Base-by-base conservation (phyloP, 2,329 filamentous ascomycete genomes). In the Myotisia sp. region DNA sequence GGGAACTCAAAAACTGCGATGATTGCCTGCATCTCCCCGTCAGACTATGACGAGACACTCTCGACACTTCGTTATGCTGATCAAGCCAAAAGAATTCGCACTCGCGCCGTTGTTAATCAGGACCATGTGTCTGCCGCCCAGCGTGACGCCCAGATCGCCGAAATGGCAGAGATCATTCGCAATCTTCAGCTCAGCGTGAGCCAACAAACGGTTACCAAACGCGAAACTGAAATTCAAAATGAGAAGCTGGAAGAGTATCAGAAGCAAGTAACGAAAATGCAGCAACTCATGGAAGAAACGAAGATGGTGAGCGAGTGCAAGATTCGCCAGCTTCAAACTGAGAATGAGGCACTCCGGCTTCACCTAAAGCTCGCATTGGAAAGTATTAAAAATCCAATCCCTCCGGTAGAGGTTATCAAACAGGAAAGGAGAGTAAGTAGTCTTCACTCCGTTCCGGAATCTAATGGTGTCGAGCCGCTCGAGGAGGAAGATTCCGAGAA, bases 1-100 rank as follows among this genome's bases (percentile, higher is more conserved):
- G 90, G 90, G 36, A 98, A 98, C 67, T 87, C 79, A 51, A 98
- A 95, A 60, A 98, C 90, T 6, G 90, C 90, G 42, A 98, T 98
- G 90, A 94, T 98, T 49, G 90, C 90, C 6, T 95, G 90, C 55
- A 93, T 98, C 47, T 79, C 85, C 4, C 90, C 90, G 0, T 78
- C 82, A 1, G 90, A 98, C 60, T 95, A 98, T 53, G 90, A 98
- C 37, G 90, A 98, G 56, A 98, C 90, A 0, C 70, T 98, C 1
- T 93, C 84, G 2, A 98, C 90, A 1, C 73, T 98, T 8, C 83
- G 90, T 23, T 98, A 98, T 56, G 90, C 90, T 13, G 87, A 98
- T 56, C 87, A 95, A 59, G 90, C 90, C 41, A 98, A 98, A 65
- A 79, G 81, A 37, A 98, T 98, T 62, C 84, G 86, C 51, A 95